Percentiles rank a stretch among this genome's conserved stretches.
phyloP scores from a whole-genome alignment of 805 yeast genomes.

The Brettanomyces bruxellensis region DNA sequence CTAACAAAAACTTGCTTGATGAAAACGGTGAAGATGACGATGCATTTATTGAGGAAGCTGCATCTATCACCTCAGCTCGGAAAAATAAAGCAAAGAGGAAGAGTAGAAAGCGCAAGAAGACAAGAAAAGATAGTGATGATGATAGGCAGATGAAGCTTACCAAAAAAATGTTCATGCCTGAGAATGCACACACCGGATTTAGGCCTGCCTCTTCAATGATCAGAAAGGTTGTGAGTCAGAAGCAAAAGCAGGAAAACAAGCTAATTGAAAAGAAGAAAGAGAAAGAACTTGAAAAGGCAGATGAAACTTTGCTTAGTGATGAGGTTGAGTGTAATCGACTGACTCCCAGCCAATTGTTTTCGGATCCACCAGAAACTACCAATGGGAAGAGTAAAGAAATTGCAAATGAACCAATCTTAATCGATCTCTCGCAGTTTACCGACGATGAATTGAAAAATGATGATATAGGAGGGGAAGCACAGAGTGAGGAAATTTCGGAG shows the following conservation, averaged over 20 bases:
- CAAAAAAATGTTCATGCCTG: slow-evolving; percentile 66
- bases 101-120: slow-evolving; percentile 8
- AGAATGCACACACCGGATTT: slow-evolving; percentile 59
- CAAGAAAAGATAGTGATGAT: slow-evolving; percentile 2
- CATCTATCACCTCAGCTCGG: slow-evolving; percentile 40
- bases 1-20: slow-evolving; percentile 44
- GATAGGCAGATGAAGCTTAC: slow-evolving; percentile 8
- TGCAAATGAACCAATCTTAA: background rate
- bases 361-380: background rate
- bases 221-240: slow-evolving; percentile 1
- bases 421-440: slow-evolving; percentile 2
- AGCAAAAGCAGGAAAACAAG: background rate
- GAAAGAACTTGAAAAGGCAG: background rate
- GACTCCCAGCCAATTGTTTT: slow-evolving; percentile 12
- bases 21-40: slow-evolving; percentile 42
- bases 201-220: slow-evolving; percentile 42
- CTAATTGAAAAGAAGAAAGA: slow-evolving; percentile 1
- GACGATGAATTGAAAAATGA: slow-evolving; percentile 1
- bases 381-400: background rate
- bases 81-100: slow-evolving; percentile 24
- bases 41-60: slow-evolving; percentile 59
- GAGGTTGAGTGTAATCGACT: slow-evolving; percentile 11
- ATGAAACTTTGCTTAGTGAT: slow-evolving; percentile 1
- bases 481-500: too few relatives aligned
- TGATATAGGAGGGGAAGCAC: background rate